Evolutionary conservation across 257 asterid species (phyloP).

Genomic region (Plectranthus barbatus): DNA sequence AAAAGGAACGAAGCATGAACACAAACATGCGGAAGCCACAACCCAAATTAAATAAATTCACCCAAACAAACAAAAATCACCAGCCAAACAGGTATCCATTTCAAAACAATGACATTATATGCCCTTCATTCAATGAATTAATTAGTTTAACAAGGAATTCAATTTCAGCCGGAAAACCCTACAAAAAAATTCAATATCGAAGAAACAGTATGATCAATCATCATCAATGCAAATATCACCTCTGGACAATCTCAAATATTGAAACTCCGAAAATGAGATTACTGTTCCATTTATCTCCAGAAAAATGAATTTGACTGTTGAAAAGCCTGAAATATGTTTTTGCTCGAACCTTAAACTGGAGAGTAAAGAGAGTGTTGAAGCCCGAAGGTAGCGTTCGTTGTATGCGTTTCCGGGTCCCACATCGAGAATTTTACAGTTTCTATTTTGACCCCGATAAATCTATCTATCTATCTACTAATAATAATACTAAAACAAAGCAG

Average conservation of each 20-base stretch:
- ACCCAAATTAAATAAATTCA: neutral
- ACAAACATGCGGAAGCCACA: neutral
- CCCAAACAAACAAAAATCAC: neutral
- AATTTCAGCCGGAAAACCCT: neutral
- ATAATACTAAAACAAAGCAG: too few relatives aligned
- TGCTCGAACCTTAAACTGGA: neutral
- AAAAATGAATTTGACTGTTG: neutral
- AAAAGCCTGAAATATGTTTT: neutral
- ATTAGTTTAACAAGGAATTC: neutral
- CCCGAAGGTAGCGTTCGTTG: constrained; percentile 8
- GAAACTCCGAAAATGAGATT: constrained; percentile 2
- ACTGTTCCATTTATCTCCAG: neutral
- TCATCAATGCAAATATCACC: constrained; percentile 9
- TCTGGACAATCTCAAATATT: neutral
- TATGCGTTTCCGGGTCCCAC: neutral
- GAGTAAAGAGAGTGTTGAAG: neutral
- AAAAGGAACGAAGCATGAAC: neutral
- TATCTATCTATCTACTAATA: too few relatives aligned
- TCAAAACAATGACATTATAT: too few relatives aligned
- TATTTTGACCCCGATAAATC: too few relatives aligned
- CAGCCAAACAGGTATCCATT: neutral
- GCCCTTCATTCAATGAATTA: neutral
- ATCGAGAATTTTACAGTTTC: neutral
- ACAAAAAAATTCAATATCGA: neutral
- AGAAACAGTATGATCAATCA: neutral